Base-by-base conservation (phyloP, 176 grass and related monocot genomes). In the Saccharum spontaneum region DNA sequence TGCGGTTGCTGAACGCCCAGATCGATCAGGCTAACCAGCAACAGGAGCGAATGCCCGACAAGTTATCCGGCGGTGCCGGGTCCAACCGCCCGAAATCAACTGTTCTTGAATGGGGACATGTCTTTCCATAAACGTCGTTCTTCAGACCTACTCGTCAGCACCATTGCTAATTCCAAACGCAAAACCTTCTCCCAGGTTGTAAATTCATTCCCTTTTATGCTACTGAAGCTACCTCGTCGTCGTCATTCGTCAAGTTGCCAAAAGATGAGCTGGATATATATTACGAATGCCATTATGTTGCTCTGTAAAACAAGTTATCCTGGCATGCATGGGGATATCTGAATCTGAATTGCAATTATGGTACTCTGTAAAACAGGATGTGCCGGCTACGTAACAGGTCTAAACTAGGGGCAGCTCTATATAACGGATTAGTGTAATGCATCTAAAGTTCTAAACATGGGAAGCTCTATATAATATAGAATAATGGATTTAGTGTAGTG, bases 171-270 rank as follows among this genome's bases (percentile, higher is more conserved):
- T 37, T 79, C 52, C 67, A 36, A 37, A 59, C 50, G 36, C 67
- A 71, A 86, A 79, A 63, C 76, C 48, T 71, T 81, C 78, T 81
- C 44, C 40, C 20, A 79, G 9, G 52, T 49, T 79, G 48, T 64
- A 6, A 20, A 10, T n/a, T 9, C 20, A 36, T 4, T 16, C 26
- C 22, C n/a, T n/a, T 30, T 62, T 43, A 17, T 61, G 40, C 39
- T 49, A 15, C 44, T 40, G 22, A 84, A 67, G 45, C 44, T 68
- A 84, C 34, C 44, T 67, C 46, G 7, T 67, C 46, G 7, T 76
- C 46, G 7, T 20, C 41, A 18, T 59, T 15, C 55, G 20, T 17
- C 26, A 36, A 73, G 54, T 73, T 48, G 71, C 41, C 28, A 62
- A 37, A 1, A n/a, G 38, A 1, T 10, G 38, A n/a, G 30, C 59